Percentiles rank a stretch among this genome's conserved stretches.
phyloP scores from a whole-genome alignment of 257 asterid species.

The Catharanthus roseus region DNA sequence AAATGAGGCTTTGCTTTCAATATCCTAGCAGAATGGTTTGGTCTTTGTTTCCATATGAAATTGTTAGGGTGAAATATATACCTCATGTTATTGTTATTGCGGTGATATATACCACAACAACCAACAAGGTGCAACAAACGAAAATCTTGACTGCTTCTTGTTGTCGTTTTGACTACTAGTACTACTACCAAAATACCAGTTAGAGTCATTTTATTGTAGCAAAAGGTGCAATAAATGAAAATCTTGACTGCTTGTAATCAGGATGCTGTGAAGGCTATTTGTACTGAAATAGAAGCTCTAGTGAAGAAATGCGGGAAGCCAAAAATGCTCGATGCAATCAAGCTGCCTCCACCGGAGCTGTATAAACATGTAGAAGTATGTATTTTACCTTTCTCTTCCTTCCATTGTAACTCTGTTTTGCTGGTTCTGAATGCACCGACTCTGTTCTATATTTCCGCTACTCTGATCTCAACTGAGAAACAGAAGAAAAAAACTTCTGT shows the following conservation, averaged over 20 bases:
- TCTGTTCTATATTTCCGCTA: not conserved
- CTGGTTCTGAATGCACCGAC: not conserved
- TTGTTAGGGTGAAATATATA: not conserved
- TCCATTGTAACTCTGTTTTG: not conserved
- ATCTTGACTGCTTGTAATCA: constrained; percentile 20
- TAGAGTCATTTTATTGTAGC: not conserved
- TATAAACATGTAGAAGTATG: constrained; percentile 89
- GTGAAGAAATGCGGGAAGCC: constrained; percentile 91
- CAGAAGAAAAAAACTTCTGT: not conserved
- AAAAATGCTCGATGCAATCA: constrained; percentile 87
- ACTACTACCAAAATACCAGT: too few relatives aligned
- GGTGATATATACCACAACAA: not conserved
- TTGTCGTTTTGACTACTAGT: too few relatives aligned
- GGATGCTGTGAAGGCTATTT: constrained; percentile 81
- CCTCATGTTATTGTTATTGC: not conserved
- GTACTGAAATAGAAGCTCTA: constrained; percentile 62
- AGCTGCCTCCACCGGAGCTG: constrained; percentile 87
- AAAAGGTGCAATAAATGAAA: not conserved
- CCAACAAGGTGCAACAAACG: not conserved
- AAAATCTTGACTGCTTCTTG: constrained; percentile 1
- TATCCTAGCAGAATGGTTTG: not conserved
- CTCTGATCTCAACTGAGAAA: not conserved
- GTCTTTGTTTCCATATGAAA: not conserved
- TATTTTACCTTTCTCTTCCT: constrained; percentile 14
- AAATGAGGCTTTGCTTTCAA: not conserved